Base-by-base conservation (phyloP, 1,139 yeast species). In the Yamadazyma atlantica region DNA sequence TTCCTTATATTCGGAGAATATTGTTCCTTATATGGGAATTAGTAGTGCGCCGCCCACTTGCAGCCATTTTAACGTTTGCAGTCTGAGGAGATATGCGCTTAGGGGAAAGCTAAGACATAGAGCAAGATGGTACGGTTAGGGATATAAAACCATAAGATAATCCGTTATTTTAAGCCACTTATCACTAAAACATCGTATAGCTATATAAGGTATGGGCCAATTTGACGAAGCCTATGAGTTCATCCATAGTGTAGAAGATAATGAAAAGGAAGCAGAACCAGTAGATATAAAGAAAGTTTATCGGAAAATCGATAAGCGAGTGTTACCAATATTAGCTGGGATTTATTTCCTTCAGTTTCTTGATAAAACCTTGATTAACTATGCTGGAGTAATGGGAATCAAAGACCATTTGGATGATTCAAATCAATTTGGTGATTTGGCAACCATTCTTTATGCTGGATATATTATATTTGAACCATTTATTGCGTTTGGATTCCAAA, bases 311-410 rank as follows among this genome's bases (percentile, higher is more conserved):
- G 73, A 67, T 42, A 31, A 36, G 14, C 45, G 57, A 14, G 55
- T 67, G 19, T 40, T 70, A 33, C 62, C 73, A 0, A 35, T 70
- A 10, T 45, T 69, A 32, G 64, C 71, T 38, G 54, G 62, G 10
- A 59, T 68, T 37, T 73, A 72, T 46, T 66, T 71, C 41, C 53
- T 71, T 22, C 76, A 70, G 45, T 71, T 65, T 46, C 51, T 73
- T 33, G 78, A 73, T 44, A 73, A 73, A 46, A 57, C 68, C 5
- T 53, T 69, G 7, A 53, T 72, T 29, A 69, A 69, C 44, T 73
- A 70, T 50, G 70, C 79, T 2, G 74, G 76, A 1, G 77, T 73
- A 1, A 73, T 73, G 77, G 80, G 80, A 1, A 66, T 75, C 35
- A 68, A 67, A 48, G 50, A 54, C 6, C 49, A 56, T 35, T 43